phyloP scores from a whole-genome alignment of 176 grass and related monocot genomes.

The Oryza meridionalis region DNA sequence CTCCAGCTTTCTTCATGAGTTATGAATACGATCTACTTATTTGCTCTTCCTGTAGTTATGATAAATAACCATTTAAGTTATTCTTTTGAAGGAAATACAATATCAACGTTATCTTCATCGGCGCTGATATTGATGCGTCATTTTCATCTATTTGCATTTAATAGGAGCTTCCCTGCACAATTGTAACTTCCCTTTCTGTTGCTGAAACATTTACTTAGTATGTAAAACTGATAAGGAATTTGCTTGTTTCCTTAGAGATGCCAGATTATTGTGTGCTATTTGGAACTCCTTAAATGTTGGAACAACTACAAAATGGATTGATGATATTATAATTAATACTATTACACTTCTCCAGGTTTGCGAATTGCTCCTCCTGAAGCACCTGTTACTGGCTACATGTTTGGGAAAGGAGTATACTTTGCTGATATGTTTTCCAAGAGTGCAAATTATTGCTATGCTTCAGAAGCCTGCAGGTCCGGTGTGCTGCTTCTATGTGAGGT shows the following conservation, averaged over 20 bases:
- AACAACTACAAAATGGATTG: slow-evolving; percentile 1
- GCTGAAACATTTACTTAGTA: background rate
- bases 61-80: slow-evolving; percentile 6
- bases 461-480: slow-evolving; percentile 68
- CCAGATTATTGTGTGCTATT: slow-evolving; percentile 28
- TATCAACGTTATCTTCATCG: slow-evolving; percentile 26
- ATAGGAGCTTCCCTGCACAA: slow-evolving; percentile 9
- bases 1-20: slow-evolving; percentile 9
- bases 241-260: background rate
- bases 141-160: slow-evolving; percentile 18
- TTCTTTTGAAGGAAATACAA: background rate
- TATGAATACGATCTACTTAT: slow-evolving; percentile 2
- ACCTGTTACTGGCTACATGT: slow-evolving; percentile 93
- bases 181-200: background rate
- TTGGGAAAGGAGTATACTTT: slow-evolving; percentile 93
- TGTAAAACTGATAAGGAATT: background rate
- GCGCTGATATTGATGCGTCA: slow-evolving; percentile 1
- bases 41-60: background rate
- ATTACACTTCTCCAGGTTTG: slow-evolving; percentile 60
- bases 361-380: slow-evolving; percentile 97
- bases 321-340: slow-evolving; percentile 25
- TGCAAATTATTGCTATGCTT: slow-evolving; percentile 91
- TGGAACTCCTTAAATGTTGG: slow-evolving; percentile 28
- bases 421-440: slow-evolving; percentile 99
- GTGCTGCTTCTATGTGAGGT: slow-evolving; percentile 94